Evolutionary conservation across 345 rosid species (phyloP).

Genomic region (Rhodamnia argentea): DNA sequence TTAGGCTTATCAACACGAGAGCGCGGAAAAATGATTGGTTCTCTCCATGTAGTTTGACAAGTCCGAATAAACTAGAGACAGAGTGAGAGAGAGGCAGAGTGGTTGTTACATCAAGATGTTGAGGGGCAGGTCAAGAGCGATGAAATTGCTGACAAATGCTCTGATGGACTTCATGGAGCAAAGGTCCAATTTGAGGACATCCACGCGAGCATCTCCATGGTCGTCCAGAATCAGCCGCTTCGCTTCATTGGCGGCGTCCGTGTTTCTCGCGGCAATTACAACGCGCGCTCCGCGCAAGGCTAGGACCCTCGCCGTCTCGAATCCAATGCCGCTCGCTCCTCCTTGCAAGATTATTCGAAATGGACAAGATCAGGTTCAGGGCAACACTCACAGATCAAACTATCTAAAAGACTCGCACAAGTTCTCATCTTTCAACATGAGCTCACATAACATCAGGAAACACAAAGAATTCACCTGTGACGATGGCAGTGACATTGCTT

Average conservation of each 20-base stretch:
- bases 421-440: not conserved
- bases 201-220: conserved; percentile 29
- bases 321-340: conserved; percentile 88
- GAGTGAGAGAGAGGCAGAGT: not conserved
- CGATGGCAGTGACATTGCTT: conserved; percentile 47
- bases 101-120: conserved; percentile 53
- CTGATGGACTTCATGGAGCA: conserved; percentile 47
- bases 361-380: not conserved
- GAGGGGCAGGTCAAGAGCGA: conserved; percentile 54
- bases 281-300: conserved; percentile 62
- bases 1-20: not conserved
- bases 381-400: not conserved
- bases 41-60: not conserved
- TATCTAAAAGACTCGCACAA: not conserved
- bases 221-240: conserved; percentile 31
- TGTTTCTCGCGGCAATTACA: conserved; percentile 69
- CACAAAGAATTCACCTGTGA: conserved; percentile 44
- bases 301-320: conserved; percentile 82
- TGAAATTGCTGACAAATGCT: conserved; percentile 36
- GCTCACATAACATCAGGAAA: not conserved
- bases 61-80: not conserved
- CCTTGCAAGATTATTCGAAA: conserved; percentile 22
- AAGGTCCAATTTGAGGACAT: conserved; percentile 46
- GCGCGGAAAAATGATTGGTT: not conserved
- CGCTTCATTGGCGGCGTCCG: conserved; percentile 63